Percentiles rank a stretch among this genome's conserved stretches.
Conservation (phyloP, 176 grass and related monocot genomes). For the Poa pratensis region DNA sequence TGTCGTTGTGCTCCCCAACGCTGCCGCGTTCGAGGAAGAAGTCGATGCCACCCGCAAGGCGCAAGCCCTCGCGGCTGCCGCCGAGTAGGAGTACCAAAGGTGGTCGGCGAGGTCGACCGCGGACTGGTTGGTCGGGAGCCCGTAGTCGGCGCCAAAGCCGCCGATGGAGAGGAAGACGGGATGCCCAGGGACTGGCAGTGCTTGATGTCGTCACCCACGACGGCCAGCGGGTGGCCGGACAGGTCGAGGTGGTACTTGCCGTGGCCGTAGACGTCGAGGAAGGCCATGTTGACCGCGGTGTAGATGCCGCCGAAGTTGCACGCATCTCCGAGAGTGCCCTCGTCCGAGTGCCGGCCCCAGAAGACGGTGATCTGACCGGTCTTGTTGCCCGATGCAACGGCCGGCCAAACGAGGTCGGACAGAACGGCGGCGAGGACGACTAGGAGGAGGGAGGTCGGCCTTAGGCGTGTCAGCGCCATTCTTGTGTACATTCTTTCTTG, state of each 20-base stretch:
- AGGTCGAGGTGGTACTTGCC: constrained; percentile 9
- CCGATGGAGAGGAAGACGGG: constrained; percentile 34
- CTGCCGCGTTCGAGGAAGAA: constrained; percentile 19
- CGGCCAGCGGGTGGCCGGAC: constrained; percentile 9
- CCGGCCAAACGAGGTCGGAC: not conserved
- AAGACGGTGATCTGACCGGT: constrained; percentile 26
- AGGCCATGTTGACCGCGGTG: not conserved
- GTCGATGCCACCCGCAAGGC: constrained; percentile 37
- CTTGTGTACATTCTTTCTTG: not conserved
- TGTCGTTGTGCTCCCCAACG: not conserved
- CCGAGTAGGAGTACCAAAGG: constrained; percentile 22
- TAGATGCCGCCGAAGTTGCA: constrained; percentile 21
- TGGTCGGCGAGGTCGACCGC: constrained; percentile 31
- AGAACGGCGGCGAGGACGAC: not conserved
- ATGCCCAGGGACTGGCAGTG: constrained; percentile 29
- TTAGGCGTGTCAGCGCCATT: not conserved
- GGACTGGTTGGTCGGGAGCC: not conserved
- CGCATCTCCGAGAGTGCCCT: constrained; percentile 21
- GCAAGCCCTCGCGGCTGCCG: constrained; percentile 5
- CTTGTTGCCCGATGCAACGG: not conserved
- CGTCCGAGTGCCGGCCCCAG: constrained; percentile 30
- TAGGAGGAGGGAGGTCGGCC: not conserved
- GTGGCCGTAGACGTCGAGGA: constrained; percentile 30
- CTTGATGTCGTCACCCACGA: constrained; percentile 31
- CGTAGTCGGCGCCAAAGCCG: constrained; percentile 19